Percentiles rank a stretch among this genome's conserved stretches.
phyloP scores from a whole-genome alignment of 179 eudicot genomes.

The Carnegiea gigantea region DNA sequence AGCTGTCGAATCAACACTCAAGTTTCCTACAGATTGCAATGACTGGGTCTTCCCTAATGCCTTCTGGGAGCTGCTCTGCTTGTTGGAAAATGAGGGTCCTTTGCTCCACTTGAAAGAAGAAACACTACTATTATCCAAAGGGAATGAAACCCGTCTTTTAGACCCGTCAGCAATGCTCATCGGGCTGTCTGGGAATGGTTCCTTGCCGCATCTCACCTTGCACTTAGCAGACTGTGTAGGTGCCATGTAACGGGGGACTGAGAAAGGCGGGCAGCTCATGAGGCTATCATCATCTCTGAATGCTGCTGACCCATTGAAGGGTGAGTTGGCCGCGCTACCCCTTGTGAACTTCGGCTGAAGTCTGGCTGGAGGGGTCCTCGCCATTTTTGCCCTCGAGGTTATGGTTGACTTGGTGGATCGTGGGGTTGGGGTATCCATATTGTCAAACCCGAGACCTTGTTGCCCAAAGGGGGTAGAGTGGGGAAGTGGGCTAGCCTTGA shows the following conservation, averaged over 20 bases:
- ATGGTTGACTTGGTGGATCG: constrained; percentile 60
- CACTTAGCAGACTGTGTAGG: constrained; percentile 85
- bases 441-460: constrained; percentile 36
- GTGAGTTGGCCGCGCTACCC: constrained; percentile 42
- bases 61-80: constrained; percentile 50
- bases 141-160: constrained; percentile 76
- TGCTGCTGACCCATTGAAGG: constrained; percentile 35
- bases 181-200: constrained; percentile 40
- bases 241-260: constrained; percentile 81
- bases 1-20: constrained; percentile 74
- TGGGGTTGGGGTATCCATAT: constrained; percentile 56
- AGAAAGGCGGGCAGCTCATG: constrained; percentile 88
- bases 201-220: constrained; percentile 57
- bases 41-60: constrained; percentile 51
- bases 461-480: constrained; percentile 39
- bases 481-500: constrained; percentile 60
- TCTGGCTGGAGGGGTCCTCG: constrained; percentile 53
- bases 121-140: constrained; percentile 46
- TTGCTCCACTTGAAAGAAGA: constrained; percentile 91
- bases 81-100: constrained; percentile 39
- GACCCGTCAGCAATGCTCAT: constrained; percentile 47
- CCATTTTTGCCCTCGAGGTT: constrained; percentile 44
- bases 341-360: constrained; percentile 45
- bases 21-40: constrained; percentile 54
- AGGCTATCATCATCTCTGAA: constrained; percentile 87